phyloP scores from a whole-genome alignment of 106 monocot genomes.

The Iris macrosiphon region DNA sequence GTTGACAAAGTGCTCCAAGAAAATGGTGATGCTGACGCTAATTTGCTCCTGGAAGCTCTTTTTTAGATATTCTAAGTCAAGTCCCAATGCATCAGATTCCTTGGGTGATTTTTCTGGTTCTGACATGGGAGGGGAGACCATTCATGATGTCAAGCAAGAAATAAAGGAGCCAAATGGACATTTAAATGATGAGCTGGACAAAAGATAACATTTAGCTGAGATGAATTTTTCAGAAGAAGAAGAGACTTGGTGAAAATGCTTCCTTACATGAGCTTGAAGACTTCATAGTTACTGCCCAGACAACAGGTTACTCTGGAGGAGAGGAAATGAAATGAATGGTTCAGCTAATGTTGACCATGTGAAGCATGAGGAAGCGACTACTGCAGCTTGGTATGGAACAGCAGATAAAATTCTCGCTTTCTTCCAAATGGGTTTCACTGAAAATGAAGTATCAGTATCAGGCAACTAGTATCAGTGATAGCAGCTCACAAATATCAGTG shows the following conservation, averaged over 20 bases:
- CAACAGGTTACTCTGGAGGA: neutral
- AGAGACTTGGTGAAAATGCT: slow-evolving; percentile 27
- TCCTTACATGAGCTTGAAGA: slow-evolving; percentile 5
- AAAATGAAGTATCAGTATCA: slow-evolving; percentile 85
- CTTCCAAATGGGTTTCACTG: slow-evolving; percentile 86
- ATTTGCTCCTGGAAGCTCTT: slow-evolving; percentile 45
- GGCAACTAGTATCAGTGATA: too few relatives aligned
- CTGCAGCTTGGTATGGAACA: slow-evolving; percentile 54
- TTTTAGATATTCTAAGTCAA: slow-evolving; percentile 35
- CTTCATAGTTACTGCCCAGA: slow-evolving; percentile 4
- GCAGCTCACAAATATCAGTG: too few relatives aligned
- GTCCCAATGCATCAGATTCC: slow-evolving; percentile 25
- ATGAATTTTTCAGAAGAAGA: slow-evolving; percentile 57
- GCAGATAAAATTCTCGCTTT: slow-evolving; percentile 60
- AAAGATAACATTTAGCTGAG: slow-evolving; percentile 30
- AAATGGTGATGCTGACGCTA: slow-evolving; percentile 52
- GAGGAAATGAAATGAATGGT: neutral
- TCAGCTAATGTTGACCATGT: neutral
- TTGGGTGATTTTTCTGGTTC: slow-evolving; percentile 16
- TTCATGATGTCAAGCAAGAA: slow-evolving; percentile 25
- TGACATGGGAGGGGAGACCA: slow-evolving; percentile 25
- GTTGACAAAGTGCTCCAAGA: slow-evolving; percentile 61
- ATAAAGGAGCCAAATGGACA: slow-evolving; percentile 4
- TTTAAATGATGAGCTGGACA: slow-evolving; percentile 19
- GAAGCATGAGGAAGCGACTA: slow-evolving; percentile 9